Base-by-base conservation (phyloP, 1,284 basidiomycete species). In the Wallemia hederae region DNA sequence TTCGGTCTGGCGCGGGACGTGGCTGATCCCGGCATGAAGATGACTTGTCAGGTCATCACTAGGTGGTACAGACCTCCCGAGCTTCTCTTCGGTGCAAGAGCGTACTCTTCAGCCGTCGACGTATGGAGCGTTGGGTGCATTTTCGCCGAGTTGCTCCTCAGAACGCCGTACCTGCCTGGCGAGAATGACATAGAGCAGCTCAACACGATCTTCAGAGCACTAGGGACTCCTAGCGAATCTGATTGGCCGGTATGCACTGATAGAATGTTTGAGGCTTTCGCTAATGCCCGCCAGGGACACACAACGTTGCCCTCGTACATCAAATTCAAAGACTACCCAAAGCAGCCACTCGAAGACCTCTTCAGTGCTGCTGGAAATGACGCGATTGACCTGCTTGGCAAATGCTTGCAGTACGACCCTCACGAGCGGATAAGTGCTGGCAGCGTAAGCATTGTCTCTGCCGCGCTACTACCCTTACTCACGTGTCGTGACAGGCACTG, bases 21-120 rank as follows among this genome's bases (percentile, higher is more conserved):
- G 70, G 83, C 83, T 31, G 89, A 92, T 67, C 87, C 91, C 25
- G 85, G 83, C 0, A 81, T 83, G 67, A 85, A 87, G 69, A 98
- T 99, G 94, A 97, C 94, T 0, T 87, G 82, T 66, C 90, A 97
- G 68, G 94, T 99, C 62, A 92, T 99, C 69, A 98, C 94, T 3
- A 76, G 89, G 64, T 98, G 94, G 94, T 99, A 98, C 69, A 83
- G 94, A 17, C 88, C 92, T 1, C 91, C 92, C 9, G 90, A 96
- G 69, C 77, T 96, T 3, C 75, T 94, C 17, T 87, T 88, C 64
- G 90, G 89, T 57, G 78, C 83, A 62, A 76, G 88, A 26, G 85
- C 86, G 67, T 96, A 96, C 70, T 80, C 85, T 66, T 81, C 83
- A 1, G 81, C 80, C 0, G 87, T 92, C 61, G 90, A 96, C 68